Evolutionary conservation across 805 yeast species (phyloP).

Genomic region (Sugiyamaella valdiviana): DNA sequence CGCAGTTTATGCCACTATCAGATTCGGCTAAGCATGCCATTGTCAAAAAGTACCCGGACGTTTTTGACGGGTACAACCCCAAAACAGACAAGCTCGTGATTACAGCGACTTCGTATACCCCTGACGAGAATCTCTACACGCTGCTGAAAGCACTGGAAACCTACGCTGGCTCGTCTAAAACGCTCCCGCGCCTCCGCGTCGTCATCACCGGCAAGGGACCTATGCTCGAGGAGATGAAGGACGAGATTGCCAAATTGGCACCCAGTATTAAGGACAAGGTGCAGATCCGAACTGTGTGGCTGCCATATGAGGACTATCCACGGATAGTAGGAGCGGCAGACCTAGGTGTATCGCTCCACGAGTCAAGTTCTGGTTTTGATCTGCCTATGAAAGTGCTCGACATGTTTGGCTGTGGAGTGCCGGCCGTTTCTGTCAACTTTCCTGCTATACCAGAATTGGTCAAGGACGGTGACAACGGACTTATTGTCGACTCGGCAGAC

Average conservation of each 20-base stretch:
- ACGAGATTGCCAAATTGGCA: slow-evolving; percentile 39
- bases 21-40: slow-evolving; percentile 29
- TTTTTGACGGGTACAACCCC: slow-evolving; percentile 35
- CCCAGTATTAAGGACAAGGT: slow-evolving; percentile 43
- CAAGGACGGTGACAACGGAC: slow-evolving; percentile 61
- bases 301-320: slow-evolving; percentile 74
- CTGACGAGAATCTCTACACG: slow-evolving; percentile 81
- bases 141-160: slow-evolving; percentile 60
- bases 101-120: slow-evolving; percentile 90
- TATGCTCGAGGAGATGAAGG: slow-evolving; percentile 47
- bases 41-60: slow-evolving; percentile 31
- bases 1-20: slow-evolving; percentile 42
- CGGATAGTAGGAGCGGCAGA: slow-evolving; percentile 68
- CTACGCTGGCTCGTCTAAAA: slow-evolving; percentile 41
- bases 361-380: slow-evolving; percentile 88
- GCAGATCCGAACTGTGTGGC: slow-evolving; percentile 64
- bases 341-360: slow-evolving; percentile 82
- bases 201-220: slow-evolving; percentile 99
- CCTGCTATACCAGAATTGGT: slow-evolving; percentile 77
- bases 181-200: slow-evolving; percentile 48
- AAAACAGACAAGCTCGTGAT: slow-evolving; percentile 57
- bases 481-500: slow-evolving; percentile 39
- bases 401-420: slow-evolving; percentile 92
- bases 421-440: slow-evolving; percentile 74
- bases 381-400: slow-evolving; percentile 97